Evolutionary conservation across 208 protist species (phyloP).

Genomic region (Crithidia sp.): DNA sequence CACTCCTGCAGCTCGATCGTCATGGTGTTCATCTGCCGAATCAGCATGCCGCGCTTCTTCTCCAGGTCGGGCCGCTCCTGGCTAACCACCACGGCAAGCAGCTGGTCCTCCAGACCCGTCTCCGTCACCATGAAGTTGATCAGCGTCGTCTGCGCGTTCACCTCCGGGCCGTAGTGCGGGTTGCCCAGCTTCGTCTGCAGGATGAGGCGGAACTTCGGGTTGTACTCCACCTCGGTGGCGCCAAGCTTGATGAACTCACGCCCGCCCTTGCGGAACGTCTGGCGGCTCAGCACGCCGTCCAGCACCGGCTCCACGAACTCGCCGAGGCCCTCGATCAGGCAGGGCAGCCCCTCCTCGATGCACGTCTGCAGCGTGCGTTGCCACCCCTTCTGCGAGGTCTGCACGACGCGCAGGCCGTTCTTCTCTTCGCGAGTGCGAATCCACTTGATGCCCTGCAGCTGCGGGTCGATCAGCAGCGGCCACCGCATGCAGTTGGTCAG

Average conservation of each 20-base stretch:
- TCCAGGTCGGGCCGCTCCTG: constrained; percentile 98
- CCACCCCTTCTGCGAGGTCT: constrained; percentile 93
- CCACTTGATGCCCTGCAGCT: constrained; percentile 98
- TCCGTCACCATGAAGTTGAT: constrained; percentile 99
- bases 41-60: constrained; percentile 93
- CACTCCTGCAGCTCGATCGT: constrained; percentile 98
- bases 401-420: constrained; percentile 93
- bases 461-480: constrained; percentile 99
- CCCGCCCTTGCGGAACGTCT: constrained; percentile 95
- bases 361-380: constrained; percentile 92
- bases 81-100: constrained; percentile 98
- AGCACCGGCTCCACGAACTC: constrained; percentile 98
- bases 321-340: constrained; percentile 96
- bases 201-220: constrained; percentile 96
- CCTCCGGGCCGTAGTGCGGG: constrained; percentile 99
- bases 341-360: constrained; percentile 92
- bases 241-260: constrained; percentile 95
- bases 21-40: constrained; percentile 98
- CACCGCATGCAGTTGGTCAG: constrained; percentile 96
- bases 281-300: constrained; percentile 96
- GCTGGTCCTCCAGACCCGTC: constrained; percentile 98
- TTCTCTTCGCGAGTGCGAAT: constrained; percentile 95
- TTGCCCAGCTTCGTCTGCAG: constrained; percentile 98
- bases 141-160: constrained; percentile 98
- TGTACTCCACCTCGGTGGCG: constrained; percentile 96